phyloP scores from a whole-genome alignment of 2,329 filamentous ascomycete species.

The Cytospora chrysosperma region DNA sequence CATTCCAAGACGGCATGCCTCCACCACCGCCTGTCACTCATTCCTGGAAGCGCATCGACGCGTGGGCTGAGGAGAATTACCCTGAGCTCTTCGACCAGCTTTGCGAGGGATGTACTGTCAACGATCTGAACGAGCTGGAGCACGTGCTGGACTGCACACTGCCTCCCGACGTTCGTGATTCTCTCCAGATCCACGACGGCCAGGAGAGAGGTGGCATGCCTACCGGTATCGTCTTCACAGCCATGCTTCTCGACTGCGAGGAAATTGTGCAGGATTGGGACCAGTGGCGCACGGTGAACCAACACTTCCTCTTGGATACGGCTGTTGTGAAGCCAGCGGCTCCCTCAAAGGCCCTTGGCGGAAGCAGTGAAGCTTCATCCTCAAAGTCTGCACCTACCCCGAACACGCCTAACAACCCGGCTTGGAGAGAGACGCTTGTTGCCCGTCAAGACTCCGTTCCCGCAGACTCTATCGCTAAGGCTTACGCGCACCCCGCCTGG shows the following conservation, averaged over 20 bases:
- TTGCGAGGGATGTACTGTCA: slow-evolving; percentile 85
- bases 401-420: slow-evolving; percentile 53
- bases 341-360: slow-evolving; percentile 71
- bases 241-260: slow-evolving; percentile 96
- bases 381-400: slow-evolving; percentile 58
- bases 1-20: slow-evolving; percentile 86
- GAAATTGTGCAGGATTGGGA: slow-evolving; percentile 98
- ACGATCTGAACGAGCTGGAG: slow-evolving; percentile 95
- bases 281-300: slow-evolving; percentile 92
- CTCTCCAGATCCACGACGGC: slow-evolving; percentile 87
- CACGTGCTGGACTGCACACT: slow-evolving; percentile 93
- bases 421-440: slow-evolving; percentile 84
- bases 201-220: slow-evolving; percentile 90
- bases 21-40: slow-evolving; percentile 84
- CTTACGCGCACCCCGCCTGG: slow-evolving; percentile 92
- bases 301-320: slow-evolving; percentile 73
- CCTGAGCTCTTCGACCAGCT: slow-evolving; percentile 92
- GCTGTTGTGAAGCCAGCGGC: slow-evolving; percentile 58
- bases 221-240: slow-evolving; percentile 88
- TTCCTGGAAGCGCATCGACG: slow-evolving; percentile 92
- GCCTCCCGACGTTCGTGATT: slow-evolving; percentile 90
- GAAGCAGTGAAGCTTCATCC: slow-evolving; percentile 65
- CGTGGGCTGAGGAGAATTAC: slow-evolving; percentile 93
- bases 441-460: slow-evolving; percentile 86
- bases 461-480: slow-evolving; percentile 81